Conservation (phyloP, 441 rosid species). For the Rhodomyrtus psidioides region DNA sequence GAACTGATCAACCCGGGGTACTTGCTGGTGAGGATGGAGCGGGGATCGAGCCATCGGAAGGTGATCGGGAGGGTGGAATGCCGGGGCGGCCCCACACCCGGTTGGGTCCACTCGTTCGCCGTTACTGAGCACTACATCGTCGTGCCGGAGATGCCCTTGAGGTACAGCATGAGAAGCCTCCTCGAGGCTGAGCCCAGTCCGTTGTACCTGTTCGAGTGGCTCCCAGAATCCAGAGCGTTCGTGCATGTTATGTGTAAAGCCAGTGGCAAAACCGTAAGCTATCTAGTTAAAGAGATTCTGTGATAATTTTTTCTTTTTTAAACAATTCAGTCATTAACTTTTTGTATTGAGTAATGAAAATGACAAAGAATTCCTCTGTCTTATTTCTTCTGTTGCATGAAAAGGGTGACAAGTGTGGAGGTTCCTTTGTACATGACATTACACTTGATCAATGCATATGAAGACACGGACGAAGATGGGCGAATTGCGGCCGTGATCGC, state of each 20-base stretch:
- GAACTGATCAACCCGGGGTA: constrained; percentile 74
- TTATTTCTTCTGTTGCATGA: neutral
- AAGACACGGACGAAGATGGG: constrained; percentile 71
- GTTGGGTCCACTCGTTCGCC: constrained; percentile 97
- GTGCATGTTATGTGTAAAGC: constrained; percentile 80
- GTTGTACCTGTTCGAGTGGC: constrained; percentile 86
- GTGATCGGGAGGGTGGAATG: constrained; percentile 75
- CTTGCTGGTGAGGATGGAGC: constrained; percentile 66
- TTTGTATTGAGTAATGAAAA: neutral
- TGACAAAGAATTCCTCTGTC: neutral
- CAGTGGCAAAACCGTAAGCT: constrained; percentile 77
- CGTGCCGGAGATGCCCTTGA: constrained; percentile 87
- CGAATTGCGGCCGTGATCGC: constrained; percentile 51
- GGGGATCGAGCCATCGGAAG: constrained; percentile 69
- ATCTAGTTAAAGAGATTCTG: neutral
- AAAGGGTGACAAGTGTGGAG: constrained; percentile 75
- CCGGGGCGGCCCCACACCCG: constrained; percentile 67
- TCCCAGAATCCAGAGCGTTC: constrained; percentile 60
- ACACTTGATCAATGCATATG: constrained; percentile 87
- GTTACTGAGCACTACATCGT: constrained; percentile 76
- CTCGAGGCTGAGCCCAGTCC: constrained; percentile 84
- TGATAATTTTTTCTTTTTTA: too few relatives aligned
- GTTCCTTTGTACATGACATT: constrained; percentile 74
- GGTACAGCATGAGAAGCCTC: constrained; percentile 66
- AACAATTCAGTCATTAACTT: too few relatives aligned